Percentiles rank a stretch among this genome's conserved stretches.
These are phyloP conservation scores for Blumeria hordei DNA, from an alignment of 2,329 filamentous ascomycete species.

Conservation along the genomic window DNA sequence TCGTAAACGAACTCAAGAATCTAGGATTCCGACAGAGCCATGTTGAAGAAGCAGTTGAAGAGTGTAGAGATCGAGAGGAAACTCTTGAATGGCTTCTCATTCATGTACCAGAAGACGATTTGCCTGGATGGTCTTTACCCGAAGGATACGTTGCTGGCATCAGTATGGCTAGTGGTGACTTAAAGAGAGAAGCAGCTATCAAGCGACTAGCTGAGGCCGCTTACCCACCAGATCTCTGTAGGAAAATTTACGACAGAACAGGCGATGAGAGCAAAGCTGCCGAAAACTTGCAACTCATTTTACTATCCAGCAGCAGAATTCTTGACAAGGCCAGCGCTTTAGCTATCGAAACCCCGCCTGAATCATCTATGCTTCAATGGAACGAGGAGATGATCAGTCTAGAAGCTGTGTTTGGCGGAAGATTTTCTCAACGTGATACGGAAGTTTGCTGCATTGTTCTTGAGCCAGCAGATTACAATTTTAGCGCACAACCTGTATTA, in stretches of 20 bases:
- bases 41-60: conserved; percentile 61
- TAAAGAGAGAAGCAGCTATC: conserved; percentile 59
- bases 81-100: conserved; percentile 89
- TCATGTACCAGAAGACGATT: conserved; percentile 87
- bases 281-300: conserved; percentile 48
- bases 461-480: conserved; percentile 26
- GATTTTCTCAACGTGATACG: conserved; percentile 34
- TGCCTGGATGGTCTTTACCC: conserved; percentile 79
- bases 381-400: conserved; percentile 64
- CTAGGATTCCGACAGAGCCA: conserved; percentile 79
- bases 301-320: conserved; percentile 27
- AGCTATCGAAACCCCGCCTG: conserved; percentile 19
- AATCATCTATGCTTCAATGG: conserved; percentile 44
- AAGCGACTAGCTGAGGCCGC: conserved; percentile 62
- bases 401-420: conserved; percentile 64
- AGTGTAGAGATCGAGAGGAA: conserved; percentile 82
- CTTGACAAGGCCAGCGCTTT: conserved; percentile 16
- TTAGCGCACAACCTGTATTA: conserved; percentile 26
- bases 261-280: conserved; percentile 54
- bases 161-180: conserved; percentile 57
- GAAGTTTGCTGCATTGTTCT: conserved; percentile 49
- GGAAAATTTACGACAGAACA: conserved; percentile 47
- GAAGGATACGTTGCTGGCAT: conserved; percentile 82
- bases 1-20: conserved; percentile 50
- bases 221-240: conserved; percentile 66